Evolutionary conservation across 2,329 filamentous ascomycete species (phyloP), one percentile per base, ranked within the genome.

Genomic region (Westerdykella aurantiaca): DNA sequence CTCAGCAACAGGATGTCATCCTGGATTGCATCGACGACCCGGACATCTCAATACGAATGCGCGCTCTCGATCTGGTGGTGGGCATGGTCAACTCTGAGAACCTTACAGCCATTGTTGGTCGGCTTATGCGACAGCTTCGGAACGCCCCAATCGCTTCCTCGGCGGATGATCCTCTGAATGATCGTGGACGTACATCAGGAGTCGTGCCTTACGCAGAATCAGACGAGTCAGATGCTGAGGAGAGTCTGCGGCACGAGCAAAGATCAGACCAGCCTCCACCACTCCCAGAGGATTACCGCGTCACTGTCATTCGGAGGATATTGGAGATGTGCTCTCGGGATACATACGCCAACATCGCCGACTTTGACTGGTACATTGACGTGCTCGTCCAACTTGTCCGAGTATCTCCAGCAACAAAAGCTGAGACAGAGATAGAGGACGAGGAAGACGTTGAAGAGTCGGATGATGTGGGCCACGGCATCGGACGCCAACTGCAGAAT

Each of bases 291-390:
- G 88, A 95, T 51, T 98, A 97, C 66, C 83, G 83, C 41, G 73
- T 83, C 31, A 87, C 87, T 56, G 88, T 96, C 16, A 88, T 97
- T 41, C 78, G 79, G 44, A 80, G 86, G 46, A 88, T 97, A 47
- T 66, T 97, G 10, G 81, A 83, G 48, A 95, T 98, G 81, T 97
- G 91, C 65, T 87, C 88, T 7, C 82, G 83, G 51, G 85, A 90
- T 52, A 95, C 89, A 48, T 98, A 97, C 64, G 78, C 79, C 33
- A 88, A 89, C 59, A 75, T 98, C 38, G 72, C 78, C 41, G 91
- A 98, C 63, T 98, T 98, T 64, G 91, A 96, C 54, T 98, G 93
- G 93, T 97, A 97, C 65, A 85, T 97, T 52, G 87, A 93, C 53
- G 81, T 95, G 22, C 72, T 98, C 23, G 85, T 88, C 5, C 88